Percentiles rank a stretch among this genome's conserved stretches.
These are phyloP conservation scores for Talaromyces sp. DNA, from an alignment of 2,329 filamentous ascomycete genomes.

Conservation along the genomic window DNA sequence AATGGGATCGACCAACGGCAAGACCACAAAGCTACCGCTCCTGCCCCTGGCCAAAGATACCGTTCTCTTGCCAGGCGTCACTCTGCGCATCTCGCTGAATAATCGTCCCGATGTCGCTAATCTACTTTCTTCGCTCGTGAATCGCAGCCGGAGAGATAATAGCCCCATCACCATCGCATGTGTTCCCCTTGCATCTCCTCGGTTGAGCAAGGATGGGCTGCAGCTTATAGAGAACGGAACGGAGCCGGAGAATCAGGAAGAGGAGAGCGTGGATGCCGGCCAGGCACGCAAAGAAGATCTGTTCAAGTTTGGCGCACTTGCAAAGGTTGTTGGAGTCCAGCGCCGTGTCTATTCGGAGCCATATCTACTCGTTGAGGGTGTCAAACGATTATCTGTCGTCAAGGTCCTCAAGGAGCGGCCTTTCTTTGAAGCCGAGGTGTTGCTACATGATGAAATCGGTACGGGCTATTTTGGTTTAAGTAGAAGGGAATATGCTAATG, in stretches of 20 bases:
- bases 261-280: constrained; percentile 54
- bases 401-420: constrained; percentile 72
- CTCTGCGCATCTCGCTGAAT: constrained; percentile 78
- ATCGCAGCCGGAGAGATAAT: constrained; percentile 64
- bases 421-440: constrained; percentile 80
- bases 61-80: constrained; percentile 80
- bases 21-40: constrained; percentile 59
- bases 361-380: constrained; percentile 79
- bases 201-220: constrained; percentile 71
- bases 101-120: constrained; percentile 84
- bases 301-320: constrained; percentile 77
- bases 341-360: constrained; percentile 73
- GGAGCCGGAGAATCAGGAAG: constrained; percentile 41
- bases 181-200: constrained; percentile 75
- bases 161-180: constrained; percentile 77
- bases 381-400: constrained; percentile 71
- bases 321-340: constrained; percentile 74
- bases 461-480: constrained; percentile 24
- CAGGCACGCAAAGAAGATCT: constrained; percentile 67
- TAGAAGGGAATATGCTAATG: background rate
- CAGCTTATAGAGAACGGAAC: constrained; percentile 65
- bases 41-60: constrained; percentile 77
- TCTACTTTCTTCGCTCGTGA: constrained; percentile 80
- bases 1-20: constrained; percentile 39
- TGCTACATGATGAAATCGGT: constrained; percentile 68